These are phyloP conservation scores for Cystobasidium ongulense DNA, from an alignment of 768 basidiomycete species.

Conservation along the genomic window DNA sequence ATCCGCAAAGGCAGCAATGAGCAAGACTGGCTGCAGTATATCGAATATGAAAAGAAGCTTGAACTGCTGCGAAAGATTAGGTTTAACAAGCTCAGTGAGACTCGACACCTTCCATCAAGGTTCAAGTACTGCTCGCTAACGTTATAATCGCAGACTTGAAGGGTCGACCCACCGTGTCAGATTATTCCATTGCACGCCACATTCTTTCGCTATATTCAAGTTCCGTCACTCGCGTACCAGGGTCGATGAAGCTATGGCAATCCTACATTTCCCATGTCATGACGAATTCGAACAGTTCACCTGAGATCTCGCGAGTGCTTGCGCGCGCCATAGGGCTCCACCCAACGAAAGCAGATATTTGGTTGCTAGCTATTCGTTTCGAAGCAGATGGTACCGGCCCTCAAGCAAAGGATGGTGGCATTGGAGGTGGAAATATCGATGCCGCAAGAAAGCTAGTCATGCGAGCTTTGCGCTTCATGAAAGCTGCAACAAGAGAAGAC, in stretches of 20 bases:
- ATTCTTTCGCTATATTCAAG: slow-evolving; percentile 39
- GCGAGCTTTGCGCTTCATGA: slow-evolving; percentile 40
- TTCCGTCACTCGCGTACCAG: slow-evolving; percentile 37
- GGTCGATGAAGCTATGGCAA: slow-evolving; percentile 37
- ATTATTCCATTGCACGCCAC: slow-evolving; percentile 40
- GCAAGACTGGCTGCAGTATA: slow-evolving; percentile 43
- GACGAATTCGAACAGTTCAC: slow-evolving; percentile 29
- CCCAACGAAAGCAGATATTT: slow-evolving; percentile 36
- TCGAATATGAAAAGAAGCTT: slow-evolving; percentile 42
- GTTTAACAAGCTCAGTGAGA: slow-evolving; percentile 35
- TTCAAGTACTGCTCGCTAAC: background rate
- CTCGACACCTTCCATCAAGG: background rate
- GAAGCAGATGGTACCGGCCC: slow-evolving; percentile 38
- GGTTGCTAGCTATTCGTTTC: slow-evolving; percentile 40
- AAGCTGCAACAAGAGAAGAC: slow-evolving; percentile 33
- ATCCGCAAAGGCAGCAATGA: slow-evolving; percentile 40
- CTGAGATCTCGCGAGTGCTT: slow-evolving; percentile 37
- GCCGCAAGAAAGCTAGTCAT: slow-evolving; percentile 39
- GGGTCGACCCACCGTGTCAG: slow-evolving; percentile 35
- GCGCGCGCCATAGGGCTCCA: slow-evolving; percentile 39
- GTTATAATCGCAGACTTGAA: slow-evolving; percentile 20
- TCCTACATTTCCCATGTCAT: slow-evolving; percentile 38
- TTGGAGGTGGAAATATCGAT: slow-evolving; percentile 41
- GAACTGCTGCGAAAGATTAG: slow-evolving; percentile 40
- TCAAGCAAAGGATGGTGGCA: slow-evolving; percentile 25